Evolutionary conservation across 257 asterid genomes (phyloP), one percentile per base, ranked within the genome.

Genomic region (Solanum neorickii): DNA sequence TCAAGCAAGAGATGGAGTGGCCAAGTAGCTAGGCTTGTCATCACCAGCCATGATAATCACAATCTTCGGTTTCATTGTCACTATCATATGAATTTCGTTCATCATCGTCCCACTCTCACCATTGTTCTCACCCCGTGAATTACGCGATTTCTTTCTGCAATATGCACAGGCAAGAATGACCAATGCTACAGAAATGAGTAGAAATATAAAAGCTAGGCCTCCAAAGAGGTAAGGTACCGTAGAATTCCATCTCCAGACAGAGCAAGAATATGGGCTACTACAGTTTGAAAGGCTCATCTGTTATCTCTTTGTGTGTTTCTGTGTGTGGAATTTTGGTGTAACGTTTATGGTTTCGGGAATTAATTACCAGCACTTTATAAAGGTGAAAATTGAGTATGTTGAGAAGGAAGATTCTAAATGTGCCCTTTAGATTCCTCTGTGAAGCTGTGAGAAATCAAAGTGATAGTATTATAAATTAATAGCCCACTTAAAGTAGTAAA

Each of bases 1-100:
- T 80, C 31, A 80, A 29, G 44, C 20, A 18, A 80, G 85, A 80
- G 85, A 80, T 6, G 94, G 92, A 56, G 85, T 87, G 3, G 93
- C 94, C 41, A 92, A 83, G 83, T 88, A 87, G 46, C 92, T 92
- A 12, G 93, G 93, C 88, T 87, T 87, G 86, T 88, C 89, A 76
- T 91, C 92, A 70, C 94, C 94, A 56, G 92, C 92, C 92, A 91
- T 90, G 74, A 69, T 70, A 86, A 73, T 91, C 75, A 89, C 89
- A 27, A 69, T 86, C 46, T 87, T 88, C 52, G 60, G 91, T 86
- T 87, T 89, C 92, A 88, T 41, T 66, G 49, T 59, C 31, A n/a
- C 77, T 39, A 41, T 66, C 29, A 47, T 60, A 75, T 0, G 33
- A 31, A 31, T 31, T 31, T 31, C 33, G 3, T 31, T 31, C 3